A percentile compares a stretch with the other conserved stretches of the same genome.
These are phyloP conservation scores for Hypericum perforatum DNA, from an alignment of 345 rosid genomes.

Conservation along the genomic window DNA sequence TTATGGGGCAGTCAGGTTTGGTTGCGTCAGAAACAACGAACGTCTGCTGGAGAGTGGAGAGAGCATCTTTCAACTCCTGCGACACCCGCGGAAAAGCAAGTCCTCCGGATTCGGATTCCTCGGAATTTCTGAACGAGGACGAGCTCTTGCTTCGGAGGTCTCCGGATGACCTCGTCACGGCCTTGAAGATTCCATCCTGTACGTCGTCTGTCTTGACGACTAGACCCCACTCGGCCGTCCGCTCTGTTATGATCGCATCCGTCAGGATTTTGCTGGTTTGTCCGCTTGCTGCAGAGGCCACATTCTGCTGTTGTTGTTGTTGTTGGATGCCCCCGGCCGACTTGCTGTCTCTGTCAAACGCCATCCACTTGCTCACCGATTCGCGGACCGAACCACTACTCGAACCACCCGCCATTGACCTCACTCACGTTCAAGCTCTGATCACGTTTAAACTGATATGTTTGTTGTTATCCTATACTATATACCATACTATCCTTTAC, in stretches of 20 bases:
- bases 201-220: slow-evolving; percentile 38
- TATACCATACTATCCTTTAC: too few relatives aligned
- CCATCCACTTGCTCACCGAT: slow-evolving; percentile 54
- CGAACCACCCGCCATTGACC: too few relatives aligned
- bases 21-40: slow-evolving; percentile 93
- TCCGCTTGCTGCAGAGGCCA: too few relatives aligned
- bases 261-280: slow-evolving; percentile 18
- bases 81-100: slow-evolving; percentile 72
- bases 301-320: neutral
- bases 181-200: slow-evolving; percentile 42
- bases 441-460: too few relatives aligned
- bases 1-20: slow-evolving; percentile 76
- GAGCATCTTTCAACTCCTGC: slow-evolving; percentile 78
- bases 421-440: too few relatives aligned
- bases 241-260: slow-evolving; percentile 46
- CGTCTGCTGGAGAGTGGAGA: slow-evolving; percentile 82
- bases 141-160: slow-evolving; percentile 37
- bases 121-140: slow-evolving; percentile 50
- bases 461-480: too few relatives aligned
- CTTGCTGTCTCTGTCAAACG: slow-evolving; percentile 28
- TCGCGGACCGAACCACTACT: too few relatives aligned
- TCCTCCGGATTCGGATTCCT: slow-evolving; percentile 43
- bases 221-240: slow-evolving; percentile 89
- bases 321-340: neutral
- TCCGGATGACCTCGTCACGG: slow-evolving; percentile 18